Base-by-base conservation (phyloP, 1,284 basidiomycete species). In the Pholiota adiposa region DNA sequence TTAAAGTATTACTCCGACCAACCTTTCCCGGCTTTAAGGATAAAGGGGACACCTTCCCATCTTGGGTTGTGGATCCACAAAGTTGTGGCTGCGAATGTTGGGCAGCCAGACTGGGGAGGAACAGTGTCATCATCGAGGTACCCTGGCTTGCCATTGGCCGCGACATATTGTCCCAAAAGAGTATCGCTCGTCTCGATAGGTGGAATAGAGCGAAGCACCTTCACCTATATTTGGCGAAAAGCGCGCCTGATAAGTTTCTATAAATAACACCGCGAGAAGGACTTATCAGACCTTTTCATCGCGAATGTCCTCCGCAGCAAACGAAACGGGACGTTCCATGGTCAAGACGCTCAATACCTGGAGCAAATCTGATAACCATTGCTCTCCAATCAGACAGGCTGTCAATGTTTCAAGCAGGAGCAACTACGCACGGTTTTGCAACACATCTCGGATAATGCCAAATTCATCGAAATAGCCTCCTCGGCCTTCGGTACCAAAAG, bases 391-490 rank as follows among this genome's bases (percentile, higher is more conserved):
- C 23, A 46, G 23, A 23, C 23, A 11, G 23, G 14, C 44, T 14
- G 14, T 23, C 44, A 46, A 46, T n/a, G 23, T 5, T 46, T 46
- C 44, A 46, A 27, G 14, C 12, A 9, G 41, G 19, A 44, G 43
- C 54, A 56, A 50, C 49, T 19, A 84, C 94, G 79, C 74, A 97
- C 95, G 96, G 80, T 98, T 98, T 81, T 98, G 96, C 71, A 96
- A 83, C 63, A 98, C 85, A 76, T 98, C 96, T 73, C 96, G 90
- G 75, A 98, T 96, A 74, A 98, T 97, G 63, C 96, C 96, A 77
- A 97, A 98, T 77, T 97, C 96, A 77, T 98, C 96, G 81, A 98
- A 98, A 84, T 98, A 98, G 25, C 96, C 96, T 38, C 96, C 96
- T 68, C 96, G 92, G 40, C 96, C 96, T 75, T 98, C 96, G 51